Percentiles rank a stretch among this genome's conserved stretches.
Conservation (phyloP, 306 rosid species). For the Fagus crenata region DNA sequence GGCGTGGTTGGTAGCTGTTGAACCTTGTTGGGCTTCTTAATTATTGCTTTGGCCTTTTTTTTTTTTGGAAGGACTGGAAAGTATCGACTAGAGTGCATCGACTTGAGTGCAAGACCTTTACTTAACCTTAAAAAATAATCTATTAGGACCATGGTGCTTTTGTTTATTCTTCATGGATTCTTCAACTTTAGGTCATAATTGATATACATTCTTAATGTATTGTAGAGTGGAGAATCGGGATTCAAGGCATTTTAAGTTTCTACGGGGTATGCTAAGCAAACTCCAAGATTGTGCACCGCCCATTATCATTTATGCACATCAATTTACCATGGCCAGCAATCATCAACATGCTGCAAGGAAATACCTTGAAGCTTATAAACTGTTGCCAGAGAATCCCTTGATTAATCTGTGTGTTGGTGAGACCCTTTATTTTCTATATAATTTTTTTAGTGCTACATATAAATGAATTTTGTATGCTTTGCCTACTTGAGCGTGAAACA, state of each 20-base stretch:
- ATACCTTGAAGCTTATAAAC: conserved; percentile 86
- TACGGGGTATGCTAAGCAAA: conserved; percentile 60
- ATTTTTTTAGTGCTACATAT: neutral
- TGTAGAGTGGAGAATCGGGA: conserved; percentile 75
- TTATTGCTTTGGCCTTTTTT: neutral
- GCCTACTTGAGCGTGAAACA: conserved; percentile 7
- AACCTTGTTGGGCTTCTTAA: neutral
- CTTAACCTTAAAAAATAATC: neutral
- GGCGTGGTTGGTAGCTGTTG: neutral
- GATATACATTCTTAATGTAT: conserved; percentile 22
- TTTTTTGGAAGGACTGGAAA: neutral
- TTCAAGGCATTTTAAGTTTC: conserved; percentile 68
- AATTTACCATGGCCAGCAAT: conserved; percentile 61
- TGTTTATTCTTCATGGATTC: neutral
- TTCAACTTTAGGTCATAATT: neutral
- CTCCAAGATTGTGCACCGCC: conserved; percentile 77
- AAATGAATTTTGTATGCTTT: conserved; percentile 14
- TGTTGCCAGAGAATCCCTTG: conserved; percentile 69
- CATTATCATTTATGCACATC: conserved; percentile 71
- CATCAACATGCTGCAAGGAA: conserved; percentile 92
- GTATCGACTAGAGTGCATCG: neutral
- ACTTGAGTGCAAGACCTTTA: neutral
- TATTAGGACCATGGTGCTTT: neutral
- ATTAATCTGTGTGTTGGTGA: conserved; percentile 84
- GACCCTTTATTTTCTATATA: conserved; percentile 24